Evolutionary conservation across 208 protist species (phyloP).

Genomic region (Herpetomonas tarakana): DNA sequence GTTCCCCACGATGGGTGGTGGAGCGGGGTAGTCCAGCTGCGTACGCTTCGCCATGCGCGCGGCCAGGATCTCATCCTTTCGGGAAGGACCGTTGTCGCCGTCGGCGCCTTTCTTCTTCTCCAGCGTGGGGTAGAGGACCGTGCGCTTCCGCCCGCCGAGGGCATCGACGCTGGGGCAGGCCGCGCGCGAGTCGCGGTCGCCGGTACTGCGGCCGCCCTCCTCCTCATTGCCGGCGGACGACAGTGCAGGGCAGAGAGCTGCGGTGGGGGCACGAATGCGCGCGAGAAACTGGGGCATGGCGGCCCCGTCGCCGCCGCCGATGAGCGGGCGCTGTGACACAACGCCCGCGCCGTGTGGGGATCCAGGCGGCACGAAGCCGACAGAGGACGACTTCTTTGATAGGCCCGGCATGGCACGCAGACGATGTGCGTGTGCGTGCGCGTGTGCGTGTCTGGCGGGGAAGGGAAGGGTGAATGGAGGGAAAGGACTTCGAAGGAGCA

Average conservation of each 20-base stretch:
- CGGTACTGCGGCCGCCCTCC: conserved; percentile 2
- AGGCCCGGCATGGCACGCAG: background rate
- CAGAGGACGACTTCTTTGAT: background rate
- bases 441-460: background rate
- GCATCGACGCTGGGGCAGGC: conserved; percentile 9
- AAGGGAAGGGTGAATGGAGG: background rate
- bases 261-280: conserved; percentile 2
- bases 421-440: background rate
- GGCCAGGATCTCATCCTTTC: conserved; percentile 23
- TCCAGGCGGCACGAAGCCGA: background rate
- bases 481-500: background rate
- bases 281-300: conserved; percentile 30
- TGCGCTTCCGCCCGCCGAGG: conserved; percentile 9
- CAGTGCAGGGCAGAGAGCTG: background rate
- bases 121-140: conserved; percentile 20
- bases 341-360: background rate
- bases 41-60: conserved; percentile 47
- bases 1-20: conserved; percentile 26
- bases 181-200: background rate
- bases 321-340: background rate
- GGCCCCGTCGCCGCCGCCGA: conserved; percentile 5
- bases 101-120: background rate
- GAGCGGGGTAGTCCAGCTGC: conserved; percentile 77
- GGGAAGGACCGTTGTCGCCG: background rate
- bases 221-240: background rate